Base-by-base conservation (phyloP, 2,329 filamentous ascomycete genomes). In the Pestalotiopsis sp. region DNA sequence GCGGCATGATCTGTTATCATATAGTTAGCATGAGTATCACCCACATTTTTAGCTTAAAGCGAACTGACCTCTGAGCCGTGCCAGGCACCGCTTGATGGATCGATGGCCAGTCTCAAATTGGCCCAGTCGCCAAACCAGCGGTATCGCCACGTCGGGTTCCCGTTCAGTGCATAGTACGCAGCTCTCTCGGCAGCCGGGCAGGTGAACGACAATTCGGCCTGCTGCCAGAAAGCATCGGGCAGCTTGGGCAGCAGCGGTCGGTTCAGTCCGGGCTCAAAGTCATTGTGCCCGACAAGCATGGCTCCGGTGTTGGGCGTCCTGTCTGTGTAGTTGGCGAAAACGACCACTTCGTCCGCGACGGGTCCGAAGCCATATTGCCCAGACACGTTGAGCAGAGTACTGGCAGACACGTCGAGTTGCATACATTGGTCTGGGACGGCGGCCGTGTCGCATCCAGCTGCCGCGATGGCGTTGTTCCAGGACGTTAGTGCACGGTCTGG, bases 121-220 rank as follows among this genome's bases (percentile, higher is more conserved):
- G 58, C 4, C 27, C 45, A 67, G 14, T 57, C 66, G 2, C 66
- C 66, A 14, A 67, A 62, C 58, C 66, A 62, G 20, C 66, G 66
- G 17, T 67, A 67, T n/a, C 66, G 13, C 66, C 66, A 67, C 9
- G 66, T 67, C 5, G 66, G 66, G 23, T 52, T 62, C 17, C 66
- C 66, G 31, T 62, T 63, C 25, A 63, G 20, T 9, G 52, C 66
- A 25, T 52, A 57, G 2, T 45, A 41, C 0, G 58, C 9, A 25
- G 66, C 66, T 25, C 66, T 23, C 38, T 59, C 27, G 6, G 58
- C 66, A n/a, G 66, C 39, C 1, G 66, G 39, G 36, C 66, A 67
- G 17, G 38, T 63, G 66, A 67, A 67, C 12, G 65, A 23, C n/a
- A 64, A 20, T 23, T 63, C 41, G 31, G 57, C 25, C 62, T 63